Percentiles rank a stretch among this genome's conserved stretches.
Evolutionary conservation across 805 yeast species (phyloP).

Genomic region (Spathaspora hagerdaliae): DNA sequence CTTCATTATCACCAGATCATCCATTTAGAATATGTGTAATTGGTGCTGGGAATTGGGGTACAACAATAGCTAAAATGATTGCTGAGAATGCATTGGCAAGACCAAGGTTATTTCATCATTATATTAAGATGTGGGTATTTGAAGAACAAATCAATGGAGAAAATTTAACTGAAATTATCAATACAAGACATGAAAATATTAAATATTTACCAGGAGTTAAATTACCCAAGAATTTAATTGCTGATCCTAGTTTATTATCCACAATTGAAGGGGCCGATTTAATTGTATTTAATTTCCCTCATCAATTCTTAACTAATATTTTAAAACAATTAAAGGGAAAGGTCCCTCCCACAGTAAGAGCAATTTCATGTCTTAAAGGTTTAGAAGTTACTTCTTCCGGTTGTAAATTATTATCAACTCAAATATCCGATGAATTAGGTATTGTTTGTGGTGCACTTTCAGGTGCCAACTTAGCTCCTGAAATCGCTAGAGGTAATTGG

Average conservation of each 20-base stretch:
- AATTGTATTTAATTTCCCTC: constrained; percentile 43
- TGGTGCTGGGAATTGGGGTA: constrained; percentile 48
- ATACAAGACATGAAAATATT: constrained; percentile 40
- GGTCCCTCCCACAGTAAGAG: constrained; percentile 34
- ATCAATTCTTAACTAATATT: constrained; percentile 40
- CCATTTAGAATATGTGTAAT: constrained; percentile 37
- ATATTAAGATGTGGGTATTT: constrained; percentile 45
- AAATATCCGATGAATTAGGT: constrained; percentile 41
- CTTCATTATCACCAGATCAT: constrained; percentile 15
- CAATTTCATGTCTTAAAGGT: constrained; percentile 44
- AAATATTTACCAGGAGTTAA: constrained; percentile 41
- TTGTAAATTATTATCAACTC: constrained; percentile 41
- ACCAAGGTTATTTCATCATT: constrained; percentile 33
- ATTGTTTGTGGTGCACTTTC: constrained; percentile 42
- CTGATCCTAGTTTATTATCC: constrained; percentile 35
- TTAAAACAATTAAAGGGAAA: constrained; percentile 38
- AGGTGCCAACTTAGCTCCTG: constrained; percentile 48
- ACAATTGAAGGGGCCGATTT: constrained; percentile 40
- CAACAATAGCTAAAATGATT: constrained; percentile 42
- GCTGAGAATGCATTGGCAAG: constrained; percentile 40
- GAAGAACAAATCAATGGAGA: constrained; percentile 39
- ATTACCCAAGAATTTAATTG: constrained; percentile 38
- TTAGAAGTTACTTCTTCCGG: constrained; percentile 41
- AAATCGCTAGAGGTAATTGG: constrained; percentile 45
- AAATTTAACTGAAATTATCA: constrained; percentile 42